A percentile compares a stretch with the other conserved stretches of the same genome.
Evolutionary conservation across 2,329 filamentous ascomycete species (phyloP).

Genomic region (Helotiales sp.): DNA sequence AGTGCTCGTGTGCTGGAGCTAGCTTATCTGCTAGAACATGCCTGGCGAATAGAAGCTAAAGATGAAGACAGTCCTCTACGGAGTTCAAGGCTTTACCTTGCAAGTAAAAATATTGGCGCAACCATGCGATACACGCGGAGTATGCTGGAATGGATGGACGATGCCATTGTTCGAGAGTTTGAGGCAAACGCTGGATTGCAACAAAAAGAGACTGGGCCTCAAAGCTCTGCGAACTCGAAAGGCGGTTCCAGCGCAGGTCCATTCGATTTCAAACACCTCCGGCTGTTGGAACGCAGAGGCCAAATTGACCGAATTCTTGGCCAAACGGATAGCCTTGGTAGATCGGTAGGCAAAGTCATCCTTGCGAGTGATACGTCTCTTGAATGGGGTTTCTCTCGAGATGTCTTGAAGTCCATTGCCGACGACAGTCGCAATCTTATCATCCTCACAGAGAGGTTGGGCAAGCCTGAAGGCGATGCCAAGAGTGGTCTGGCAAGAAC

Average conservation of each 20-base stretch:
- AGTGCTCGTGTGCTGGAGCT: constrained; percentile 93
- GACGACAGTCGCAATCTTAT: constrained; percentile 81
- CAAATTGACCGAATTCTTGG: constrained; percentile 75
- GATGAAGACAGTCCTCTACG: constrained; percentile 57
- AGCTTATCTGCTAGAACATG: constrained; percentile 89
- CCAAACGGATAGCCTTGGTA: constrained; percentile 48
- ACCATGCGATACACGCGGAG: constrained; percentile 91
- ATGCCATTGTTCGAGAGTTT: constrained; percentile 90
- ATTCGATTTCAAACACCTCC: constrained; percentile 88
- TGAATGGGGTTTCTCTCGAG: constrained; percentile 93
- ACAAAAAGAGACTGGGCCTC: constrained; percentile 49
- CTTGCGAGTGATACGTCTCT: constrained; percentile 88
- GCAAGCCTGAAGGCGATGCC: constrained; percentile 42
- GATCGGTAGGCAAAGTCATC: constrained; percentile 70
- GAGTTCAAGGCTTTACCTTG: constrained; percentile 73
- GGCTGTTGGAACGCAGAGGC: constrained; percentile 79
- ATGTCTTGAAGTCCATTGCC: constrained; percentile 75
- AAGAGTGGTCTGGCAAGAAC: constrained; percentile 63
- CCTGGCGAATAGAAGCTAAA: constrained; percentile 74
- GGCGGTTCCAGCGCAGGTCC: constrained; percentile 64
- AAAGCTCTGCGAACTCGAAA: constrained; percentile 53
- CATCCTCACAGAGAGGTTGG: constrained; percentile 79
- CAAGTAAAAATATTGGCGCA: constrained; percentile 83
- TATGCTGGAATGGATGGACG: constrained; percentile 99
- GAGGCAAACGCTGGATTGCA: constrained; percentile 63